Percentiles rank a stretch among this genome's conserved stretches.
Conservation (phyloP, 495 filamentous ascomycete genomes). For the Penicillium paradoxum region DNA sequence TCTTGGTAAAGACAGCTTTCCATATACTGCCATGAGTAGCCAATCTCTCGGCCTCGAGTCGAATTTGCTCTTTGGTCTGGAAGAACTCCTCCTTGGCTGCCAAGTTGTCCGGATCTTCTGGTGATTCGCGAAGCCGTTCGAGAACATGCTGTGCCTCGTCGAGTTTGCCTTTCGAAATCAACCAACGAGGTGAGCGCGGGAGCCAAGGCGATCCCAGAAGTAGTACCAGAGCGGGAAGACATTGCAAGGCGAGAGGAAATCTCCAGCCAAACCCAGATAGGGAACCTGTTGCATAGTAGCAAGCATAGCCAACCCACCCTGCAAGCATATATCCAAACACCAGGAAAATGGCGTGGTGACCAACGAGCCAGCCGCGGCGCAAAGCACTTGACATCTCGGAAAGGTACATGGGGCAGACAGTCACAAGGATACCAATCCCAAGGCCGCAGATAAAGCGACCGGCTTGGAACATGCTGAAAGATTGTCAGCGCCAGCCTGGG, state of each 20-base stretch:
- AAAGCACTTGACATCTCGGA: conserved; percentile 33
- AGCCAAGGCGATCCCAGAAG: conserved; percentile 36
- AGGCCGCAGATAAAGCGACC: conserved; percentile 45
- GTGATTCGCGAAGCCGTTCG: conserved; percentile 24
- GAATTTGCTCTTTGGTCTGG: conserved; percentile 37
- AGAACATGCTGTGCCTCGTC: conserved; percentile 36
- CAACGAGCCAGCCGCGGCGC: conserved; percentile 37
- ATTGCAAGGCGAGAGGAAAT: conserved; percentile 43
- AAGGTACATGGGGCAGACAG: conserved; percentile 44
- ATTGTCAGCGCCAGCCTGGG: background rate
- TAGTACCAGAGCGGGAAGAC: conserved; percentile 35
- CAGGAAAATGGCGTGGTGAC: conserved; percentile 36
- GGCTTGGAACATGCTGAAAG: conserved; percentile 43
- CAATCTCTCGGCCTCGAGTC: conserved; percentile 30
- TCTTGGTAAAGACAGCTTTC: conserved; percentile 36
- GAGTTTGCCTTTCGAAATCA: conserved; percentile 35
- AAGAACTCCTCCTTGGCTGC: conserved; percentile 35
- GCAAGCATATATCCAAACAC: conserved; percentile 42
- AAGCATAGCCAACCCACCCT: conserved; percentile 42
- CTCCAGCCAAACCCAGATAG: conserved; percentile 40
- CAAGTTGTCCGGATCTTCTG: conserved; percentile 30
- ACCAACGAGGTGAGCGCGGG: conserved; percentile 44
- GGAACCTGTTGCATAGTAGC: conserved; percentile 33
- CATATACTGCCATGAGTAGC: conserved; percentile 24
- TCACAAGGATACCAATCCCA: conserved; percentile 44